Percentiles rank a stretch among this genome's conserved stretches.
These are phyloP conservation scores for Glycine soja DNA, from an alignment of 306 rosid genomes.

Conservation along the genomic window DNA sequence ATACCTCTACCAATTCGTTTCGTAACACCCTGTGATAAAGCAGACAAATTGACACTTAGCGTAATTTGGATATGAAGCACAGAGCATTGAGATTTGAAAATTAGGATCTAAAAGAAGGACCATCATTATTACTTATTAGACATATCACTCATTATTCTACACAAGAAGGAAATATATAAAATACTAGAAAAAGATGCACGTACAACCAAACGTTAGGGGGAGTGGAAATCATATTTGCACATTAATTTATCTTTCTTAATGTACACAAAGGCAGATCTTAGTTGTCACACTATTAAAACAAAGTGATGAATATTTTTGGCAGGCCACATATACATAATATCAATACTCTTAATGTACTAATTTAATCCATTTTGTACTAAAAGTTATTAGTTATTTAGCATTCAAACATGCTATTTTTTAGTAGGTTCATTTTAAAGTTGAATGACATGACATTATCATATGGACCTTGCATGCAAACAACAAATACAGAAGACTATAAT, in stretches of 20 bases:
- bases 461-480: slow-evolving; percentile 31
- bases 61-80: slow-evolving; percentile 25
- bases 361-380: slow-evolving; percentile 12
- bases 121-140: slow-evolving; percentile 12
- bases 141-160: slow-evolving; percentile 14
- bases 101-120: slow-evolving; percentile 11
- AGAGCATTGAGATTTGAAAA: slow-evolving; percentile 24
- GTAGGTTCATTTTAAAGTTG: neutral
- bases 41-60: slow-evolving; percentile 15
- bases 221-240: slow-evolving; percentile 1
- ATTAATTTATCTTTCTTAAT: slow-evolving; percentile 11
- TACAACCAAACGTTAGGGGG: neutral
- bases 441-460: slow-evolving; percentile 7
- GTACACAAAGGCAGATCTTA: neutral
- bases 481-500: slow-evolving; percentile 18
- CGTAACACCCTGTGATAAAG: slow-evolving; percentile 74
- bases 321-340: slow-evolving; percentile 23
- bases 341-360: neutral
- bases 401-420: neutral
- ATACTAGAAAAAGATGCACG: slow-evolving; percentile 3
- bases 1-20: slow-evolving; percentile 86
- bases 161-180: slow-evolving; percentile 30
- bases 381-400: slow-evolving; percentile 7
- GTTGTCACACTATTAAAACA: neutral
- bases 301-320: slow-evolving; percentile 5